These are phyloP conservation scores for Cyclaneusma minus DNA, from an alignment of 2,329 filamentous ascomycete genomes.

Conservation along the genomic window DNA sequence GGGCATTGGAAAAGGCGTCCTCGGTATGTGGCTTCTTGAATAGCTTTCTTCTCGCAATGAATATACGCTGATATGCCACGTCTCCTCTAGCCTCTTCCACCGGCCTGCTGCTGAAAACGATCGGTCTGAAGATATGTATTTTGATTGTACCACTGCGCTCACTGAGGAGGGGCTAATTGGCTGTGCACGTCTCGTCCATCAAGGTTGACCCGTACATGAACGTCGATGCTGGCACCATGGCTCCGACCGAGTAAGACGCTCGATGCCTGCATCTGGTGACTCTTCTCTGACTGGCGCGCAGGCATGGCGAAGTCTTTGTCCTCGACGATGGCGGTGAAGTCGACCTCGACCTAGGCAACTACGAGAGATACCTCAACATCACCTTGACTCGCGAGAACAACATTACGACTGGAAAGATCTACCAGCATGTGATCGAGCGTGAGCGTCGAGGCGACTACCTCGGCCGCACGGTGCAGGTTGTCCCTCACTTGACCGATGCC, in stretches of 20 bases:
- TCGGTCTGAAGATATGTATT: conserved; percentile 61
- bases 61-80: too few relatives aligned
- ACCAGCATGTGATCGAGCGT: conserved; percentile 71
- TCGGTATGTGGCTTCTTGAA: conserved; percentile 35
- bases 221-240: conserved; percentile 61
- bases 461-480: conserved; percentile 77
- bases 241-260: conserved; percentile 39
- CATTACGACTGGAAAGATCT: conserved; percentile 96
- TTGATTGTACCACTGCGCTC: conserved; percentile 4
- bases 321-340: conserved; percentile 69
- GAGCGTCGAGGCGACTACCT: conserved; percentile 61
- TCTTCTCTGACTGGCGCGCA: conserved; percentile 18
- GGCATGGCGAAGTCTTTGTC: conserved; percentile 83
- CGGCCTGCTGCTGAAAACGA: conserved; percentile 64
- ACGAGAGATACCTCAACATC: conserved; percentile 69
- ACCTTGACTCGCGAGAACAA: conserved; percentile 78
- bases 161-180: conserved; percentile 15
- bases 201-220: conserved; percentile 64
- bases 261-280: conserved; percentile 9
- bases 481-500: conserved; percentile 81
- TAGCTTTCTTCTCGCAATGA: conserved; percentile 8
- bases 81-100: conserved; percentile 44
- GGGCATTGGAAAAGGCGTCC: conserved; percentile 48
- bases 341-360: conserved; percentile 62
- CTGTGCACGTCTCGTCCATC: conserved; percentile 42